phyloP scores from a whole-genome alignment of 495 filamentous ascomycete genomes.

The Penicillium waksmanii region DNA sequence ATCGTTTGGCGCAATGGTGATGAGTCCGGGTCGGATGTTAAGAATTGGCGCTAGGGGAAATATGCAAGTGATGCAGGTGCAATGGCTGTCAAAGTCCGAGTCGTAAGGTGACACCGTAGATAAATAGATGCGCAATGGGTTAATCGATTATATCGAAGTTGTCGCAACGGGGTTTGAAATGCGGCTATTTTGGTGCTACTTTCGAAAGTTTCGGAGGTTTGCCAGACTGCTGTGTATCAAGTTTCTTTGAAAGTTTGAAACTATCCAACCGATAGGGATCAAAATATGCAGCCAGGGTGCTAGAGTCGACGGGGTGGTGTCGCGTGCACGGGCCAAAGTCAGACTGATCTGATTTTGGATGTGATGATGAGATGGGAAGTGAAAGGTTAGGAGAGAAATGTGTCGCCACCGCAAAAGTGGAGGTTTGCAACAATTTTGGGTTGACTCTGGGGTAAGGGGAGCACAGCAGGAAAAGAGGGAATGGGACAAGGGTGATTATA shows the following conservation, averaged over 20 bases:
- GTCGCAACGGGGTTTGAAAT: conserved; percentile 20
- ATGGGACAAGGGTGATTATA: background rate
- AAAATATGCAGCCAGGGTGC: background rate
- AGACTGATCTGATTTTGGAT: background rate
- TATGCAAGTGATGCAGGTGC: conserved; percentile 10
- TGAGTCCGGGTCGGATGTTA: background rate
- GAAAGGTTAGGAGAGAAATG: background rate
- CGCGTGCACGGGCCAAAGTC: background rate
- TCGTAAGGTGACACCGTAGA: background rate
- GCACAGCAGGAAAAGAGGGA: background rate
- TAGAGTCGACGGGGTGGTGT: background rate
- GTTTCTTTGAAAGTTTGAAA: conserved; percentile 20
- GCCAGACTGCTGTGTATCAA: conserved; percentile 17
- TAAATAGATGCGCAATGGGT: conserved; percentile 15
- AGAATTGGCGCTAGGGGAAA: conserved; percentile 8
- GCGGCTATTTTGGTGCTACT: conserved; percentile 23
- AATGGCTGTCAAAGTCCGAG: conserved; percentile 13
- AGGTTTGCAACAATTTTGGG: background rate
- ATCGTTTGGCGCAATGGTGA: conserved; percentile 13
- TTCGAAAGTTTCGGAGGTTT: conserved; percentile 12
- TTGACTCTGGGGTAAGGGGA: conserved; percentile 4
- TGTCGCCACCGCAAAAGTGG: conserved; percentile 3
- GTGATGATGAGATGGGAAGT: background rate
- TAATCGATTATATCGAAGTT: conserved; percentile 1
- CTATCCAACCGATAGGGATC: conserved; percentile 14